Conservation (phyloP, 495 filamentous ascomycete species). For the Penicillium longicatenatum region DNA sequence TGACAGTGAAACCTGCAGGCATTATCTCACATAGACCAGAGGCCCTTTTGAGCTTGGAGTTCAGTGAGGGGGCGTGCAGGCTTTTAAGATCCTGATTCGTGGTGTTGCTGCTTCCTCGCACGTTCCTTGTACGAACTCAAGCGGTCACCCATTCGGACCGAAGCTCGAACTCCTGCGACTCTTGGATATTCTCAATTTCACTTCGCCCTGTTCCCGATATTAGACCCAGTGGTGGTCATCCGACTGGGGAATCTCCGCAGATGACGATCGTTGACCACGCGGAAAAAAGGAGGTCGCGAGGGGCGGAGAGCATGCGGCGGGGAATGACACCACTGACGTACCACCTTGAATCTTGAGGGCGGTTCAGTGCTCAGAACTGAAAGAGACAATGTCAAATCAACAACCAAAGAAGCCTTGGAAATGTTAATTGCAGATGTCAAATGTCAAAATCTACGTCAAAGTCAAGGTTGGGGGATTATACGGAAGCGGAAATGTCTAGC, state of each 20-base stretch:
- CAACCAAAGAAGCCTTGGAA: neutral
- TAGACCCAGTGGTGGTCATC: constrained; percentile 24
- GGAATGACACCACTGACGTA: constrained; percentile 9
- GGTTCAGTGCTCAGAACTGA: neutral
- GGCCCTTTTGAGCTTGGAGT: constrained; percentile 13
- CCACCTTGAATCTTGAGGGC: neutral
- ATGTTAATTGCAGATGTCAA: neutral
- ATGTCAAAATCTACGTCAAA: neutral
- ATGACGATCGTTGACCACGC: constrained; percentile 29
- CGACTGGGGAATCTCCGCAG: constrained; percentile 26
- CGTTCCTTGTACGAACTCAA: constrained; percentile 19
- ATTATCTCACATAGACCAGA: constrained; percentile 33
- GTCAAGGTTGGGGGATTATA: neutral
- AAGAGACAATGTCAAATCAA: neutral
- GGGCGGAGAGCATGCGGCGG: constrained; percentile 26
- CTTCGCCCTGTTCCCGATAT: constrained; percentile 9
- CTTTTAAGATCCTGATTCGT: constrained; percentile 11
- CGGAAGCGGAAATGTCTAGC: constrained; percentile 1
- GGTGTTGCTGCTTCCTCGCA: constrained; percentile 15
- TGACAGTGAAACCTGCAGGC: constrained; percentile 25
- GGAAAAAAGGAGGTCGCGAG: constrained; percentile 29
- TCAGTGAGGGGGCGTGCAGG: neutral
- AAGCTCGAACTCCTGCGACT: constrained; percentile 2
- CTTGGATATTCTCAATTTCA: constrained; percentile 1
- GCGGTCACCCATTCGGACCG: constrained; percentile 28